A percentile compares a stretch with the other conserved stretches of the same genome.
phyloP scores from a whole-genome alignment of 129 eudicot genomes.

The Flaveria trinervia region DNA sequence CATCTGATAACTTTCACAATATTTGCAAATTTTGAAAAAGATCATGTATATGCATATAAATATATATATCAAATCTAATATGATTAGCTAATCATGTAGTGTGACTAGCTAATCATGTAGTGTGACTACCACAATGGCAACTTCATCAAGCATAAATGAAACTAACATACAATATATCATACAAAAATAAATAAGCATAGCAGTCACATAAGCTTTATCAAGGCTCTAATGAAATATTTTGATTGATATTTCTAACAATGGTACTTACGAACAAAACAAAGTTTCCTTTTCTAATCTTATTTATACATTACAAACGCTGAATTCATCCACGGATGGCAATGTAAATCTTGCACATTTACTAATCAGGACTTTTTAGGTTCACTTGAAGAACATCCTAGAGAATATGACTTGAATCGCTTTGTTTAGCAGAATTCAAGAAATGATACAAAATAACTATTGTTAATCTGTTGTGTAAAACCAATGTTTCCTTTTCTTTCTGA shows the following conservation, averaged over 20 bases:
- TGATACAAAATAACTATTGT: not conserved
- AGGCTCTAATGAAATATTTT: not conserved
- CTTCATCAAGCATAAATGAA: not conserved
- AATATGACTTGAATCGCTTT: not conserved
- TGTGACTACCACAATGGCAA: not conserved
- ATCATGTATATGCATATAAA: not conserved
- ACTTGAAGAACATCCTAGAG: constrained; percentile 4
- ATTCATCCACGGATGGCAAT: not conserved
- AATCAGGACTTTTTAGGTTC: not conserved
- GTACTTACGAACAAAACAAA: not conserved
- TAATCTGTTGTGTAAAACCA: not conserved
- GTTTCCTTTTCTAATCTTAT: not conserved
- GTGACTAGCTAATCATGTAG: not conserved
- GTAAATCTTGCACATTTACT: not conserved
- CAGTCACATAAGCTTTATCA: not conserved
- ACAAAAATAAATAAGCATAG: not conserved
- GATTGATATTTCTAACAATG: not conserved
- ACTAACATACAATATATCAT: not conserved
- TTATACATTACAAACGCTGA: not conserved
- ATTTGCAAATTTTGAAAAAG: not conserved
- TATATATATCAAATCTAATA: no score
- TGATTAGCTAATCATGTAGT: not conserved
- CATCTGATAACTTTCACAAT: not conserved
- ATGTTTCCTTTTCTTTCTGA: not conserved
- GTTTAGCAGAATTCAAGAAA: constrained; percentile 1